Conservation (phyloP, 2,329 filamentous ascomycete species). For the Aspergillus pseudoglaucus region DNA sequence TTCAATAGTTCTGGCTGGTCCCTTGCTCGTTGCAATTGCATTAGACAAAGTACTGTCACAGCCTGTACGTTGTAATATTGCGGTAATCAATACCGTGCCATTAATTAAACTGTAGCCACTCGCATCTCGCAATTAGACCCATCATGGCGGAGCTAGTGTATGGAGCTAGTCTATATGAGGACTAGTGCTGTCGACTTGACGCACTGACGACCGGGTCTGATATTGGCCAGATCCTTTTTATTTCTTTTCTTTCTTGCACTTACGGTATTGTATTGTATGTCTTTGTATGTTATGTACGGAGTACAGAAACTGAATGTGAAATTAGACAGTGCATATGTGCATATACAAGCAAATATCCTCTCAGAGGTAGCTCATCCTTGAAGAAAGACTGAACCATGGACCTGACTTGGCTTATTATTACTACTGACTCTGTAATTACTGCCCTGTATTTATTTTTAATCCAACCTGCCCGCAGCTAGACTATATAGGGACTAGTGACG, state of each 20-base stretch:
- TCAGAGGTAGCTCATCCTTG: too few species aligned
- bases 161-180: neutral
- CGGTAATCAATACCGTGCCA: neutral
- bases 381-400: neutral
- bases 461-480: neutral
- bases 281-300: neutral
- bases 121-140: neutral
- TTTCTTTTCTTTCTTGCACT: neutral
- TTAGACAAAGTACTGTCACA: too few species aligned
- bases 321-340: too few species aligned
- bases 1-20: neutral
- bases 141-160: neutral
- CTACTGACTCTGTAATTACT: neutral
- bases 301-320: neutral
- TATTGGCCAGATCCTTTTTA: neutral
- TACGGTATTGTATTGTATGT: neutral
- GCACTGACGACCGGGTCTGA: neutral
- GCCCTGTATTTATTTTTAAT: neutral
- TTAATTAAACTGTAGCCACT: neutral
- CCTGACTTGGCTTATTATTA: neutral
- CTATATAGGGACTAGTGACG: neutral
- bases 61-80: neutral
- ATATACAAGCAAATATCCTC: too few species aligned
- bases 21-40: neutral
- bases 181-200: neutral